These are phyloP conservation scores for Fraxinus sp. DNA, from an alignment of 305 asterid genomes.

Conservation along the genomic window DNA sequence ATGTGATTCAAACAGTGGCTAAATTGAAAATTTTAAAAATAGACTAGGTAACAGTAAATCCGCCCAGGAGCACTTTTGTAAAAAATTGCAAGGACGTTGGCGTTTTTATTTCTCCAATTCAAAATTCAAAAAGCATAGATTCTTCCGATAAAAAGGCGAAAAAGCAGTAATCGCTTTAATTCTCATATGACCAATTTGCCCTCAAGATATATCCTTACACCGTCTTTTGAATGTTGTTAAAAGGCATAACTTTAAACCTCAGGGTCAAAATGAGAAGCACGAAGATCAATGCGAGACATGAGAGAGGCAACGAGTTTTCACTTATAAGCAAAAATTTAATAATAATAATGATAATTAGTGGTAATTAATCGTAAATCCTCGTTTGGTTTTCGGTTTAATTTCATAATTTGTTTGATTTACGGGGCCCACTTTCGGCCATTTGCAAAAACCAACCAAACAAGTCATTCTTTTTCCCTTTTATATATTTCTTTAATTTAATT, in stretches of 20 bases:
- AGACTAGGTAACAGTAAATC: background rate
- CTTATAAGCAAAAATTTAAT: background rate
- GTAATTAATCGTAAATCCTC: too few relatives aligned
- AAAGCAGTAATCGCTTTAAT: slow-evolving; percentile 5
- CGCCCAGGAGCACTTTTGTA: background rate
- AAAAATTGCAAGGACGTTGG: background rate
- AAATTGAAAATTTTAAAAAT: too few relatives aligned
- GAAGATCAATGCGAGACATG: background rate
- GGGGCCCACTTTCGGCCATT: too few relatives aligned
- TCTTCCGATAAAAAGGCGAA: background rate
- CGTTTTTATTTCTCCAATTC: background rate
- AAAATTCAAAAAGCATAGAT: background rate
- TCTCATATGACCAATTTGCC: background rate
- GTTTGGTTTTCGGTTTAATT: too few relatives aligned
- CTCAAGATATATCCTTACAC: background rate
- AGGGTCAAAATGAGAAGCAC: background rate
- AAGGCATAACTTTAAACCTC: background rate
- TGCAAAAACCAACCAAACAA: too few relatives aligned
- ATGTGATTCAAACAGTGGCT: too few relatives aligned
- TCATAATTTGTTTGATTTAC: too few relatives aligned
- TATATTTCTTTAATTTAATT: background rate
- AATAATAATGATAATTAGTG: background rate
- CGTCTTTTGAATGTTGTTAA: background rate
- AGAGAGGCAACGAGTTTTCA: background rate
- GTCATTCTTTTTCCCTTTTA: too few relatives aligned